These are phyloP conservation scores for Suillus lakei DNA, from an alignment of 768 basidiomycete species.

Conservation along the genomic window DNA sequence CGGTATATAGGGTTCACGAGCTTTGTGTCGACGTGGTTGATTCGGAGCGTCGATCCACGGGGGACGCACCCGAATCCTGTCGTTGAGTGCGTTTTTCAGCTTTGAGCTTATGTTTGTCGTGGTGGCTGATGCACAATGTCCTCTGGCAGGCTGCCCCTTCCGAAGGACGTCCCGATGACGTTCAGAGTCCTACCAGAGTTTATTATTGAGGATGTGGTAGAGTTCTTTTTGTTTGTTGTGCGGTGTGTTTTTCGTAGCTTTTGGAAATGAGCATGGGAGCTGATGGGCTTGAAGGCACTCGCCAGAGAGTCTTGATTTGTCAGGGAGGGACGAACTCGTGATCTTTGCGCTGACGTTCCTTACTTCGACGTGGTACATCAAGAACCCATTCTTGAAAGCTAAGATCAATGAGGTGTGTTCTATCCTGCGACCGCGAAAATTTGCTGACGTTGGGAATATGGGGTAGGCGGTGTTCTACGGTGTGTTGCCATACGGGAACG, in stretches of 20 bases:
- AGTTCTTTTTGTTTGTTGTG: constrained; percentile 83
- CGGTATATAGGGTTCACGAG: constrained; percentile 83
- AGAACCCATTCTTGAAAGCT: constrained; percentile 96
- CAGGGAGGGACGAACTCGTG: constrained; percentile 86
- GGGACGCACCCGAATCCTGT: constrained; percentile 73
- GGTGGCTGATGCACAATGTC: neutral
- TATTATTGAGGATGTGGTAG: constrained; percentile 90
- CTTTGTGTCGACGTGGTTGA: constrained; percentile 93
- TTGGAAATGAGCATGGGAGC: neutral
- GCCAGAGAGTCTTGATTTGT: constrained; percentile 81
- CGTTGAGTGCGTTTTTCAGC: constrained; percentile 58
- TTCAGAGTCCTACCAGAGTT: constrained; percentile 95
- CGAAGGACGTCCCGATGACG: constrained; percentile 79
- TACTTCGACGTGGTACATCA: constrained; percentile 95
- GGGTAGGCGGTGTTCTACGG: constrained; percentile 75
- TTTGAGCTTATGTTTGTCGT: constrained; percentile 11
- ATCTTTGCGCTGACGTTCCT: constrained; percentile 91
- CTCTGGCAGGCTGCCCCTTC: constrained; percentile 75
- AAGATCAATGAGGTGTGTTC: constrained; percentile 88
- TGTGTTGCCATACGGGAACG: constrained; percentile 66
- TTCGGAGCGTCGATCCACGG: constrained; percentile 85
- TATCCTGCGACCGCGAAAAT: constrained; percentile 15
- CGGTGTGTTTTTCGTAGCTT: constrained; percentile 52
- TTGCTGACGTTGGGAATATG: constrained; percentile 9
- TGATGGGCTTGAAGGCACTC: constrained; percentile 47